Evolutionary conservation across 1,284 basidiomycete species (phyloP), one percentile per base, ranked within the genome.

Genomic region (Porodaedalea pini): DNA sequence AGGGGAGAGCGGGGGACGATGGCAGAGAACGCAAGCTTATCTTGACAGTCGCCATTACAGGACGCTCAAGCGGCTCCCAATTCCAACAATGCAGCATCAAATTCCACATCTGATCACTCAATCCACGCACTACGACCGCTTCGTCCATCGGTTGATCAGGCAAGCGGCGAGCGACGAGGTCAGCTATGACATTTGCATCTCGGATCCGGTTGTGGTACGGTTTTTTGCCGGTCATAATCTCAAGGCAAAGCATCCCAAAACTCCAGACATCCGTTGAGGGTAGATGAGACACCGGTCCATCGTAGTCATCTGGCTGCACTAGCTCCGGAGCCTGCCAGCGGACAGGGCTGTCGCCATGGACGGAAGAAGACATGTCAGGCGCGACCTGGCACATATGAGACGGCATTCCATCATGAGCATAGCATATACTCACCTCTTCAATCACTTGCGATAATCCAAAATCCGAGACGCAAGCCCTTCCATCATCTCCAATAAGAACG

Each of bases 261-360:
- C 73, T 74, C 76, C 77, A 78, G 8, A 77, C 69, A 61, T 78
- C 75, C 4, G 73, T 74, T 39, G 70, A 54, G 15, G 68, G 71
- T n/a, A 73, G 73, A 19, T 67, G 54, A n/a, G 63, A 60, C 27
- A 68, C 68, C 49, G 57, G 63, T 27, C 66, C 57, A 10, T 62
- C 64, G 10, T 61, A 49, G 5, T 47, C 31, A 8, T 52, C 56
- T 7, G 52, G 47, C 13, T 54, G 31, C 21, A 74, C 51, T 3
- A 75, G 63, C 56, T 78, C 76, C 7, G 75, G 75, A 1, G 76
- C 75, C 41, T 66, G 67, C 75, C 75, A 77, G 11, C 76, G 70
- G 19, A 65, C 64, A 59, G 66, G 71, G 25, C 47, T 51, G n/a
- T 65, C 60, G 37, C 59, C 63, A 23, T 47, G 23, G n/a, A 51